phyloP scores from a whole-genome alignment of 345 rosid genomes.

The Geranium brycei region DNA sequence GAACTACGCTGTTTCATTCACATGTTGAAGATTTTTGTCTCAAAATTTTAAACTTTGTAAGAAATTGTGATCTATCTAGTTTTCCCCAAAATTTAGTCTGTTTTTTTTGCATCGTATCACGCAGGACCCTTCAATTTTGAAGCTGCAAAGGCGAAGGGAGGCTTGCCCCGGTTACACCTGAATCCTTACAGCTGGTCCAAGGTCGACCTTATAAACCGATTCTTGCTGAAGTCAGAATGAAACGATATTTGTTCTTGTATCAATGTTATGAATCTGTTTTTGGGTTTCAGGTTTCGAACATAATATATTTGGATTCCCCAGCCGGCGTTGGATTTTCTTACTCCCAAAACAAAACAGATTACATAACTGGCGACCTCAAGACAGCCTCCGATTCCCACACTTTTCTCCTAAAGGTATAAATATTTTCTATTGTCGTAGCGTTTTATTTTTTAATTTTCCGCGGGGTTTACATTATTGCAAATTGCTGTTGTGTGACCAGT shows the following conservation, averaged over 20 bases:
- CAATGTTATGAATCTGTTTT: neutral
- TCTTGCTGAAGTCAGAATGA: neutral
- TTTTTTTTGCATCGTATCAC: neutral
- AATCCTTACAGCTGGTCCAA: conserved; percentile 89
- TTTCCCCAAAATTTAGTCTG: too few relatives aligned
- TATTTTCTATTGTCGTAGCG: too few relatives aligned
- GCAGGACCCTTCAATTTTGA: conserved; percentile 89
- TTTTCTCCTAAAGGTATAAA: conserved; percentile 57
- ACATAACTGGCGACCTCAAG: conserved; percentile 42
- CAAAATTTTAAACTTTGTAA: too few relatives aligned
- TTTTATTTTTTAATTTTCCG: too few relatives aligned
- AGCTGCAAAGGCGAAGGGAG: conserved; percentile 15
- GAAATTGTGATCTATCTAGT: too few relatives aligned
- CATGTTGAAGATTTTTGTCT: too few relatives aligned
- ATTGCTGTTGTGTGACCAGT: conserved; percentile 27
- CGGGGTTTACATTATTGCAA: neutral
- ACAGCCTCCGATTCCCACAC: conserved; percentile 61
- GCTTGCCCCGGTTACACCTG: conserved; percentile 44
- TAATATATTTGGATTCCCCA: conserved; percentile 77
- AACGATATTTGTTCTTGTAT: neutral
- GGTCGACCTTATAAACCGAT: conserved; percentile 25
- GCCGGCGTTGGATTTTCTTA: conserved; percentile 83
- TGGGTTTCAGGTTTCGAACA: conserved; percentile 52
- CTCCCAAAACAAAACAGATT: conserved; percentile 44
- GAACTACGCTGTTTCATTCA: too few relatives aligned